phyloP scores from a whole-genome alignment of 148 eudicot species.

The Rhododendron ovatum region DNA sequence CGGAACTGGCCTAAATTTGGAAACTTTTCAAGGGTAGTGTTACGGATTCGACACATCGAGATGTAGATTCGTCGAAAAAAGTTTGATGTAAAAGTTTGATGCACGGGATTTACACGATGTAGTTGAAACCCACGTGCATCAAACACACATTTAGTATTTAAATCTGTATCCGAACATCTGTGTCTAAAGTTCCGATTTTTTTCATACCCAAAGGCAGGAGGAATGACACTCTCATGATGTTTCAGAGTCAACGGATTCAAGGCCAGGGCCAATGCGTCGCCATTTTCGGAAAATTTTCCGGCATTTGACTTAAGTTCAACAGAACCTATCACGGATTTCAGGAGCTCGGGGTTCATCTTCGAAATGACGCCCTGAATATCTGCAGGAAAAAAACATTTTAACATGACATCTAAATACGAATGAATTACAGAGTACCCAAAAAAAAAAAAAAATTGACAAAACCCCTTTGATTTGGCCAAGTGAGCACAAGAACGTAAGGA shows the following conservation, averaged over 20 bases:
- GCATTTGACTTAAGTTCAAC: neutral
- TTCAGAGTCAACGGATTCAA: neutral
- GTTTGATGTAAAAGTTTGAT: too few relatives aligned
- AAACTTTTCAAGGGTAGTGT: neutral
- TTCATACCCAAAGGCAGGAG: neutral
- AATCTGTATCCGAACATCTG: too few relatives aligned
- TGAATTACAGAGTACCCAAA: too few relatives aligned
- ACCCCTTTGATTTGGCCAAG: too few relatives aligned
- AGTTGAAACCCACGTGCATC: too few relatives aligned
- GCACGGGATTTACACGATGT: too few relatives aligned
- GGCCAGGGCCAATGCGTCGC: neutral
- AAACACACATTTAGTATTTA: too few relatives aligned
- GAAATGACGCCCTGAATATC: constrained; percentile 39
- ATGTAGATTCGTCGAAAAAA: too few relatives aligned
- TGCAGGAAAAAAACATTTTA: neutral
- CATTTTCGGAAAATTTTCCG: neutral
- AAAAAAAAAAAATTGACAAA: too few relatives aligned
- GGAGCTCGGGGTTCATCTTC: constrained; percentile 59
- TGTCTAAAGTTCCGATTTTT: too few relatives aligned
- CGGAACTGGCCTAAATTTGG: neutral
- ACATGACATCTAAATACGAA: neutral
- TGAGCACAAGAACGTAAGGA: too few relatives aligned
- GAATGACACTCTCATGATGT: neutral
- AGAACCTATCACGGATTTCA: constrained; percentile 46
- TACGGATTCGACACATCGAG: too few relatives aligned